phyloP scores from a whole-genome alignment of 352 stramenopile species.

The Pythium aristosporum region DNA sequence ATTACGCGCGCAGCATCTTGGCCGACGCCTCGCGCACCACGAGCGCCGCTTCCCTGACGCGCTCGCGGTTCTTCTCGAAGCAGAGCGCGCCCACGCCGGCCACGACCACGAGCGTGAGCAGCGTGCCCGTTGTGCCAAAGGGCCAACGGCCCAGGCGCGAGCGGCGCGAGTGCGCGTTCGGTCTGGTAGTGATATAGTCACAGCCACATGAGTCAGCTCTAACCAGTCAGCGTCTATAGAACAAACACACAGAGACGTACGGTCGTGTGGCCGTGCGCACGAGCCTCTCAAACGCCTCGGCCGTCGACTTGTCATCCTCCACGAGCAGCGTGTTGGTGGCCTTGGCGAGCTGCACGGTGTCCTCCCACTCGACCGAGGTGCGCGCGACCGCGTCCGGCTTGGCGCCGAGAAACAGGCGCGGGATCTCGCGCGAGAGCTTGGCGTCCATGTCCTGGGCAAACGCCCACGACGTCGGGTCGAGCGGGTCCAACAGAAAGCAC shows the following conservation, averaged over 20 bases:
- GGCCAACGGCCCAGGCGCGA: neutral
- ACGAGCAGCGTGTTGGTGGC: conserved; percentile 10
- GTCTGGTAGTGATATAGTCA: neutral
- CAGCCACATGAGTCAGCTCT: neutral
- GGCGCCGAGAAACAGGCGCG: conserved; percentile 59
- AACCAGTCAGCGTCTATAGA: neutral
- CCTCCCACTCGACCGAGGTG: conserved; percentile 19
- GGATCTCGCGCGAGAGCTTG: conserved; percentile 52
- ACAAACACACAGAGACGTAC: conserved; percentile 16
- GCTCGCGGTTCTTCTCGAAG: conserved; percentile 16
- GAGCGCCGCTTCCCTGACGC: neutral
- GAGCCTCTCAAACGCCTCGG: conserved; percentile 36
- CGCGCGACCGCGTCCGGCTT: conserved; percentile 24
- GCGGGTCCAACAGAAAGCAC: conserved; percentile 65
- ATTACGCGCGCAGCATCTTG: conserved; percentile 14
- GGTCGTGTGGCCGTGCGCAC: conserved; percentile 25
- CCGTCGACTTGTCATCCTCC: conserved; percentile 31
- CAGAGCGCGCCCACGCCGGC: conserved; percentile 4
- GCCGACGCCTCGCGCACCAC: conserved; percentile 16
- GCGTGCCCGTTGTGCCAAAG: neutral
- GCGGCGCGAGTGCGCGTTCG: conserved; percentile 13
- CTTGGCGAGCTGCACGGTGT: conserved; percentile 7
- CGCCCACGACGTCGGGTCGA: conserved; percentile 41
- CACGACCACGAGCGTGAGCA: conserved; percentile 8
- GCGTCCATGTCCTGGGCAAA: conserved; percentile 54